Base-by-base conservation (phyloP, 495 filamentous ascomycete genomes). In the Podospora bellae-mahoneyi region DNA sequence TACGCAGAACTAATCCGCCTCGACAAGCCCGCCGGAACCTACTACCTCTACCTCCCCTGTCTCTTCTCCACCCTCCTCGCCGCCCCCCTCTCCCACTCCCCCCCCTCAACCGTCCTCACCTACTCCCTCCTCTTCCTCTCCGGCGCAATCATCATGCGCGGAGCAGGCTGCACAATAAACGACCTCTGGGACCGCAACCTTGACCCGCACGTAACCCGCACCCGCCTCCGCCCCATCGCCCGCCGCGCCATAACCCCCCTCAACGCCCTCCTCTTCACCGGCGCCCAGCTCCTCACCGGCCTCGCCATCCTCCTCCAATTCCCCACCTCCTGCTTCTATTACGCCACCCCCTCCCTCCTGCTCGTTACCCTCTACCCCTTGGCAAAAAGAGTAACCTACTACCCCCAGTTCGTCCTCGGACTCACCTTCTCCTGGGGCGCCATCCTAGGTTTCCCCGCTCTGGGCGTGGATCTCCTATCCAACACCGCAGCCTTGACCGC, bases 91-190 rank as follows among this genome's bases (percentile, higher is more conserved):
- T 63, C 83, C 60, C 73, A 76, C 0, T 87, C 92, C 3, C 69
- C 86, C 0, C 85, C 89, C 0, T 68, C 81, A 27, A 75, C 86
- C 9, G 84, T 91, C 18, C 13, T 90, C 34, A 78, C 83, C 59
- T 96, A 91, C 2, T 84, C 84, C 2, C 79, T 87, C 2, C 88
- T 97, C 64, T 99, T 99, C 83, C 89, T 95, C 75, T 80, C 86
- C 9, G 95, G 95, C 55, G 94, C 95, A 2, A 75, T 97, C 67
- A 89, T 97, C 73, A 98, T 99, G 95, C 92, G 95, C 64, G 93
- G 95, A 32, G 95, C 95, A n/a, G 95, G 95, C 18, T 99, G 95
- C 79, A 90, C 95, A 39, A 95, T 99, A 81, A 98, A 99, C 79
- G 95, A 99, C 76, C 85, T 98, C 58, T 97, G 92, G 94, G 95